Conservation (phyloP, 108 stramenopile species). For the Schizochytrium sp. region DNA sequence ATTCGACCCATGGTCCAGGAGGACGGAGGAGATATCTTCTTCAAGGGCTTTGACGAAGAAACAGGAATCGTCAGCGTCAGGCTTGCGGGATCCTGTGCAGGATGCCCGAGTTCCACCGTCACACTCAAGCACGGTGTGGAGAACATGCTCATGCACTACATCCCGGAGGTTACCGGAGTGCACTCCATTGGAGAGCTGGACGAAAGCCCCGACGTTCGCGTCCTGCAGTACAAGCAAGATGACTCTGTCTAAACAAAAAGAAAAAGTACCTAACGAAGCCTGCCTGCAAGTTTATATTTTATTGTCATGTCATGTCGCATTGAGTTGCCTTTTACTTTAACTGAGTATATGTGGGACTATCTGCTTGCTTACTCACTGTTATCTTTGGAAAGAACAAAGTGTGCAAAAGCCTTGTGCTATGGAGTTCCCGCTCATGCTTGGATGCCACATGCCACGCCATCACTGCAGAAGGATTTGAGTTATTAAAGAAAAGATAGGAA, state of each 20-base stretch:
- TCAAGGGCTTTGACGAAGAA: conserved; percentile 84
- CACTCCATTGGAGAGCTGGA: conserved; percentile 84
- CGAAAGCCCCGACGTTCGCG: conserved; percentile 63
- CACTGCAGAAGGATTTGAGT: too few species aligned
- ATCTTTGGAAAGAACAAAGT: too few species aligned
- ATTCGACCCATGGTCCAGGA: conserved; percentile 98
- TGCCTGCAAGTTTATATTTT: too few species aligned
- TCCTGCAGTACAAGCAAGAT: conserved; percentile 34
- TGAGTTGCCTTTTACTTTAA: too few species aligned
- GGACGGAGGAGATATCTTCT: conserved; percentile 98
- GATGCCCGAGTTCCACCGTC: conserved; percentile 92
- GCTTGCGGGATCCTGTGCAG: conserved; percentile 90
- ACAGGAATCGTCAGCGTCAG: conserved; percentile 84
- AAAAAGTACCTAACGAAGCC: not conserved
- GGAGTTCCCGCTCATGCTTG: too few species aligned
- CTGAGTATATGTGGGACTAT: too few species aligned
- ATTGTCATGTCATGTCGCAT: too few species aligned
- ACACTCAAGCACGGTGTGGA: conserved; percentile 98
- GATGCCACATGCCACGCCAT: too few species aligned
- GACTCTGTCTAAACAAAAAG: not conserved
- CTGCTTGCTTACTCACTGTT: too few species aligned
- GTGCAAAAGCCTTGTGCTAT: too few species aligned
- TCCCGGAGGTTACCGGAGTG: conserved; percentile 94
- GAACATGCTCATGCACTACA: conserved; percentile 99
- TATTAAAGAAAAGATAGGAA: too few species aligned